Base-by-base conservation (phyloP, 306 rosid species). In the Cicer judaicum region DNA sequence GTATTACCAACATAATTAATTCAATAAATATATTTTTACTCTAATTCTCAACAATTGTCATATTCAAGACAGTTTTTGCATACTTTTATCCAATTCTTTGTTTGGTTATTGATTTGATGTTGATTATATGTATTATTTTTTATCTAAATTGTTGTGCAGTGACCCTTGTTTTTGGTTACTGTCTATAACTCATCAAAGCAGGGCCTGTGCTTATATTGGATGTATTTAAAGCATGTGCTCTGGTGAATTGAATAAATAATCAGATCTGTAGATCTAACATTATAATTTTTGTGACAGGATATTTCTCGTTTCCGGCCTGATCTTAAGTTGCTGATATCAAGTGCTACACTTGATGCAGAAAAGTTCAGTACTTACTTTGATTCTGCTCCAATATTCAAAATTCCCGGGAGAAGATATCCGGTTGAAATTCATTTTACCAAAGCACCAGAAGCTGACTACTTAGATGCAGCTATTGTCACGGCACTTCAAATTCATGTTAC, bases 361-460 rank as follows among this genome's bases (percentile, higher is more conserved):
- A 94, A 92, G 85, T 92, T 94, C 74, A 91, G 97, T 54, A 93
- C 90, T 80, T 94, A 87, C 81, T 94, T 94, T 72, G 97, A 94
- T 85, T 82, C 91, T 49, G 99, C 99, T 57, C 99, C 99, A 62
- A 94, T 94, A 78, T 94, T 94, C 44, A 92, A 82, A 86, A 90
- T 94, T 81, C 97, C 97, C 2, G 97, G 99, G 65, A 81, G 99
- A 72, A 82, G 97, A 42, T 92, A 82, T 85, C 97, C 97, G 69
- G 99, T 94, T 50, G 99, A 94, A 79, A 90, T 92, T 71, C 81
- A 89, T 82, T 92, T 83, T 68, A 94, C 99, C 7, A 91, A 84
- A 82, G 97, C 99, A 53, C 97, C 97, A 9, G 99, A 94, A 81
- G 99, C 97, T 63, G 99, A 94, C 75, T 94, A 94, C 84, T 84